Conservation (phyloP, 1,284 basidiomycete species). For the Tilletia caries region DNA sequence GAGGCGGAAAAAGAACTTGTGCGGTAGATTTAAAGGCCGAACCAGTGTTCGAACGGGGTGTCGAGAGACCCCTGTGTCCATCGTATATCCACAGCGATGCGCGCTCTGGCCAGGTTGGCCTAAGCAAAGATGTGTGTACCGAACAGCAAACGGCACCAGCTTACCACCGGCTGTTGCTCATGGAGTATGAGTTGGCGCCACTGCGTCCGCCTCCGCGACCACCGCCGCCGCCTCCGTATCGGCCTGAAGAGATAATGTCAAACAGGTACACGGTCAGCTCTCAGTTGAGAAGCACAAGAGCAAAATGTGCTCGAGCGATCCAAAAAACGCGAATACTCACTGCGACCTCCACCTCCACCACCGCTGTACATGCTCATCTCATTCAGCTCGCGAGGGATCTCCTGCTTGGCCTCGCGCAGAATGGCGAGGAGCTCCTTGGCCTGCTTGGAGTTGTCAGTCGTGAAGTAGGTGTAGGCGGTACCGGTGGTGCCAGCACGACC, state of each 20-base stretch:
- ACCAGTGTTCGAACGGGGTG: too few species aligned
- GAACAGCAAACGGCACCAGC: too few species aligned
- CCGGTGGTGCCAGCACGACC: slow-evolving; percentile 70
- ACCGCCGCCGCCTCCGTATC: slow-evolving; percentile 38
- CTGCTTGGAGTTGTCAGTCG: slow-evolving; percentile 78
- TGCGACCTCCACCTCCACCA: slow-evolving; percentile 34
- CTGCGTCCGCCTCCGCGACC: slow-evolving; percentile 26
- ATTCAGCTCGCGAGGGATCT: slow-evolving; percentile 80
- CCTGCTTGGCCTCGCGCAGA: slow-evolving; percentile 82
- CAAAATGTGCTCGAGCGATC: too few species aligned
- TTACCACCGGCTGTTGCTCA: slow-evolving; percentile 22
- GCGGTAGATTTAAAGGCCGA: too few species aligned
- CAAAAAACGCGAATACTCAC: not conserved
- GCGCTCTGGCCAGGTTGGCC: too few species aligned
- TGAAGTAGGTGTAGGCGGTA: slow-evolving; percentile 90
- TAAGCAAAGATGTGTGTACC: too few species aligned
- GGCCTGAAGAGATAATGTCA: too few species aligned
- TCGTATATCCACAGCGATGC: too few species aligned
- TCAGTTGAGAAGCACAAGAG: too few species aligned
- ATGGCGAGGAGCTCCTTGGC: slow-evolving; percentile 88
- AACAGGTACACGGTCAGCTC: too few species aligned
- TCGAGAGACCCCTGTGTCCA: too few species aligned
- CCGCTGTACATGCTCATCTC: slow-evolving; percentile 82
- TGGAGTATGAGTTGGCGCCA: slow-evolving; percentile 43
- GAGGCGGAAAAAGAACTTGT: too few species aligned